A percentile compares a stretch with the other conserved stretches of the same genome.
Conservation (phyloP, 2,329 filamentous ascomycete species). For the Aspergillus fischeri region DNA sequence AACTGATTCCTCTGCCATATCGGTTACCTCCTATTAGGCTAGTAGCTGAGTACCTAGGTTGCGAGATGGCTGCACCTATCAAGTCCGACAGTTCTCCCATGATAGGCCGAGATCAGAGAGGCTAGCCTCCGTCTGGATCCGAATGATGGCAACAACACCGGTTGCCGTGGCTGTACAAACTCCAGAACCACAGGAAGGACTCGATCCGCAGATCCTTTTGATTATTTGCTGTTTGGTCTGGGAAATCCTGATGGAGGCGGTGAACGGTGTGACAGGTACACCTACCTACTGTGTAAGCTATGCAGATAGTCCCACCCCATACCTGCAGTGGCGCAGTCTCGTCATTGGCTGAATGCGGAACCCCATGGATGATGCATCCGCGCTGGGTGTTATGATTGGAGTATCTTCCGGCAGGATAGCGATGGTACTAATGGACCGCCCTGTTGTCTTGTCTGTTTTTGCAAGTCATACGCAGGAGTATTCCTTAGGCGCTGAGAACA, state of each 20-base stretch:
- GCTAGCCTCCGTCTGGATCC: neutral
- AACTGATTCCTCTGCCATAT: neutral
- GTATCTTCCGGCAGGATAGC: neutral
- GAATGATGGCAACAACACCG: neutral
- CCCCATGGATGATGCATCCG: constrained; percentile 6
- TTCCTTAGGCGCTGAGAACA: neutral
- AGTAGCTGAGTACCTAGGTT: neutral
- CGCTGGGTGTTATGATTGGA: constrained; percentile 3
- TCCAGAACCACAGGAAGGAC: neutral
- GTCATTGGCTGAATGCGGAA: constrained; percentile 3
- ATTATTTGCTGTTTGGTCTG: constrained; percentile 10
- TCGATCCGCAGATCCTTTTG: constrained; percentile 1
- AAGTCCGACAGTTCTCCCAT: neutral
- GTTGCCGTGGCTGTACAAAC: constrained; percentile 7
- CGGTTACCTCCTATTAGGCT: too few relatives aligned
- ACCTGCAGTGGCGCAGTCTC: neutral
- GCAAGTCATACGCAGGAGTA: neutral
- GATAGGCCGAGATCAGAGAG: neutral
- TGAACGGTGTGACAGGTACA: constrained; percentile 16
- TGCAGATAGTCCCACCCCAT: constrained; percentile 4
- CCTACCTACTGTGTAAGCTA: neutral
- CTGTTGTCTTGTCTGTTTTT: neutral
- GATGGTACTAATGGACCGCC: neutral
- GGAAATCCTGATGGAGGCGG: constrained; percentile 9
- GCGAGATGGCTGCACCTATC: neutral